Evolutionary conservation across 805 yeast genomes (phyloP), one percentile per base, ranked within the genome.

Genomic region (Yarrowia sp.): DNA sequence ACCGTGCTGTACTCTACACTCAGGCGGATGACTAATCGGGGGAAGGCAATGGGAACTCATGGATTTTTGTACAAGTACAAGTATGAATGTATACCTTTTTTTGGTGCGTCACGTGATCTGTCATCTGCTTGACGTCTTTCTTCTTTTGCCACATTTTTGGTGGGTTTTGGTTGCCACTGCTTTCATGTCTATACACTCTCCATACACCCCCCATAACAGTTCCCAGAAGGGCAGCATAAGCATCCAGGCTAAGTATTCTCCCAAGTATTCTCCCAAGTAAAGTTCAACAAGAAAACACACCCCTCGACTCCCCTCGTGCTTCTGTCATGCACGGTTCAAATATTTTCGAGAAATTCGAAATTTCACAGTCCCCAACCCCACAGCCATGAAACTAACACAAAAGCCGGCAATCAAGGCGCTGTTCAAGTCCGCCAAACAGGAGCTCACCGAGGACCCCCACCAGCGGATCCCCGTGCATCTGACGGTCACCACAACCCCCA

Each of bases 401-500:
- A 67, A 66, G 34, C 50, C 64, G 39, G 70, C 72, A 15, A 67
- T 68, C 40, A 70, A 67, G 52, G 67, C 70, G 2, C 66, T 71
- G 44, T 39, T 68, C 58, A 39, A 36, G 56, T 65, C 50, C 40
- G 68, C 42, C 36, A 43, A 43, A n/a, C 38, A 58, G 13, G 65
- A 69, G 20, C 66, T 61, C 24, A 46, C 44, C 24, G 55, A 61
- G 55, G 66, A 47, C 17, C 55, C 42, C 13, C 36, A 36, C 38
- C 55, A 34, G 44, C 43, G 66, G 2, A 61, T 61, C 12, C 66
- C 66, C 36, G 55, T 61, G 39, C 66, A 61, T 9, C 39, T 61
- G 38, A 46, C 42, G 15, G 55, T 61, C 44, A 61, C 66, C 34
- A 46, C 66, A 20, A 38, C 46, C 38, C 43, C 53, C 42, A 38